Percentiles rank a stretch among this genome's conserved stretches.
These are phyloP conservation scores for Crataegus laevigata DNA, from an alignment of 306 rosid species.

Conservation along the genomic window DNA sequence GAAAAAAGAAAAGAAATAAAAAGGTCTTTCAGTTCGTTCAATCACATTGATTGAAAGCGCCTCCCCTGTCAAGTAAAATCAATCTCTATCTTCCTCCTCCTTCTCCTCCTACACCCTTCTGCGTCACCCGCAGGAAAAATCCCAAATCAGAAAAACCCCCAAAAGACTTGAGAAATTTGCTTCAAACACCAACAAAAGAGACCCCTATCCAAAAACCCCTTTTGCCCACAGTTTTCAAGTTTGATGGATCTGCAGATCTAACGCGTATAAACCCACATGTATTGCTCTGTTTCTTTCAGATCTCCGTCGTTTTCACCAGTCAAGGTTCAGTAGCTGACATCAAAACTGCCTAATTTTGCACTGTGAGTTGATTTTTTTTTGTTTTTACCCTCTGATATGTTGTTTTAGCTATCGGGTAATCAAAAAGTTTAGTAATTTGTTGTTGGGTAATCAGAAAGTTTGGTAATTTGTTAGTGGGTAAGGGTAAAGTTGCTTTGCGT, in stretches of 20 bases:
- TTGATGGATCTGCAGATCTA: constrained; percentile 81
- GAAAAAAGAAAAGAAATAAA: background rate
- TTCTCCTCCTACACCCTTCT: background rate
- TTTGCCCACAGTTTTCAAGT: constrained; percentile 25
- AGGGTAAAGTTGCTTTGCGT: constrained; percentile 4
- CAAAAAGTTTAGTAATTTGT: constrained; percentile 2
- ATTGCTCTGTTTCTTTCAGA: constrained; percentile 50
- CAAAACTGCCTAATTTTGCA: constrained; percentile 16
- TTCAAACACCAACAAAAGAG: background rate
- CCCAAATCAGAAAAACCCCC: background rate
- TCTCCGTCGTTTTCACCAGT: constrained; percentile 43
- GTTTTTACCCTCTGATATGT: background rate
- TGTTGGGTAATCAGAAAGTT: background rate
- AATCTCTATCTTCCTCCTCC: background rate
- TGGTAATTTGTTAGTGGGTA: constrained; percentile 8
- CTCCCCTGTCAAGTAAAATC: background rate
- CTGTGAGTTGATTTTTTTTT: constrained; percentile 19
- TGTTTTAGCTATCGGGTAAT: background rate
- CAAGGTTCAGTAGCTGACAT: constrained; percentile 27
- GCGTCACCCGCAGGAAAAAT: background rate
- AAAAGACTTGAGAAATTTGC: background rate
- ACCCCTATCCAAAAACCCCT: constrained; percentile 41
- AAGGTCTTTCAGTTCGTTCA: constrained; percentile 23
- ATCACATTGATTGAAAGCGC: constrained; percentile 30
- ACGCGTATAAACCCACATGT: constrained; percentile 46